Evolutionary conservation across 352 stramenopile species (phyloP), one percentile per base, ranked within the genome.

Genomic region (Nothophytophthora sp.): DNA sequence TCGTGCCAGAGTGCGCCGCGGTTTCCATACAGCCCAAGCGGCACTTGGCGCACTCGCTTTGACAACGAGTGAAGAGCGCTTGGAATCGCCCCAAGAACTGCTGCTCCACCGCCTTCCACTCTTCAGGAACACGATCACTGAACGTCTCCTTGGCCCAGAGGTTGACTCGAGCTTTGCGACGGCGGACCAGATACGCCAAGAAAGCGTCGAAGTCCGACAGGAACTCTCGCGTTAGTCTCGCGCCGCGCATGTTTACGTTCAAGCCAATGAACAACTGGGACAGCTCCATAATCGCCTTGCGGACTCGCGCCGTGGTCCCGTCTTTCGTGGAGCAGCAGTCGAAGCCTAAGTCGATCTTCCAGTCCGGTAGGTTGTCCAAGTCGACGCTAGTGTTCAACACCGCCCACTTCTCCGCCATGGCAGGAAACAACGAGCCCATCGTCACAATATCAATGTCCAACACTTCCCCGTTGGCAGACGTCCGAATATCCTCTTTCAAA

Each of bases 11-110:
- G 43, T 91, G 80, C 9, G 61, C 33, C 5, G 70, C 70, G 19
- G 66, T 55, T 29, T 88, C 73, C 74, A 91, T 78, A 19, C 83
- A 93, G 0, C 83, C 76, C 15, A 91, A 54, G 9, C 70, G 67
- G 15, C 77, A 91, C 0, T 68, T 23, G 2, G 54, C 55, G 36
- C 83, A 93, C 5, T 66, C 55, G 40, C 76, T 71, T 24, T 83
- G 62, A 37, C 83, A 93, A 2, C 83, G 83, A 2, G 58, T 66
- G 6, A 88, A 60, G 9, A 89, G 44, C 20, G 74, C 62, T 36
- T 86, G 62, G 34, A 90, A 73, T 8, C 59, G 50, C 0, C 58
- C 66, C 0, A 86, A 19, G 3, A 62, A 70, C 38, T 86, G 75
- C 13, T 76, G 66, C 45, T 90, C 74, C 0, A 77, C 19, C 2